phyloP scores from a whole-genome alignment of 768 basidiomycete species.

The Gymnopilus dilepis region DNA sequence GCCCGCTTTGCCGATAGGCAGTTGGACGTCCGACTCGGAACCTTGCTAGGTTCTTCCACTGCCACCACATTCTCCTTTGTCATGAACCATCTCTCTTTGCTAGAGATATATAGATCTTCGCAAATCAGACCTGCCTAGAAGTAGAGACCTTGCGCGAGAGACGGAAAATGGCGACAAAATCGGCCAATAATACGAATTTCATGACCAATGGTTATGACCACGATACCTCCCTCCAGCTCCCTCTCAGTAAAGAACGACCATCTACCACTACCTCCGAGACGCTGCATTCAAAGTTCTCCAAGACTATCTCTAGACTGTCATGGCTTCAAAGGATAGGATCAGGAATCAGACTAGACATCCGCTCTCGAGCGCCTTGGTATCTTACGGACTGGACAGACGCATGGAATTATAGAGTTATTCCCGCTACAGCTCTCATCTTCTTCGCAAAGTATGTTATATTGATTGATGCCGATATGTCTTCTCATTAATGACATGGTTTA shows the following conservation, averaged over 20 bases:
- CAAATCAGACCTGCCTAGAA: not conserved
- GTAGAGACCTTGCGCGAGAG: not conserved
- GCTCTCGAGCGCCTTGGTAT: constrained; percentile 79
- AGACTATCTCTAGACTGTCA: constrained; percentile 9
- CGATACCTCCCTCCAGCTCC: constrained; percentile 6
- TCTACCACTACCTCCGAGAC: constrained; percentile 21
- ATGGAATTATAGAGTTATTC: constrained; percentile 90
- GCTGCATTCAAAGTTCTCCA: constrained; percentile 7
- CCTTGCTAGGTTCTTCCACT: not conserved
- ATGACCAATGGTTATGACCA: not conserved
- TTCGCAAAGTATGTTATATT: constrained; percentile 71
- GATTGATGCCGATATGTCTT: not conserved
- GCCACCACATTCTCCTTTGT: not conserved
- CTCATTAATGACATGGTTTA: not conserved
- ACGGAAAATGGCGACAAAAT: not conserved
- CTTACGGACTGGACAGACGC: constrained; percentile 88
- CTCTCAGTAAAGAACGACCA: constrained; percentile 13
- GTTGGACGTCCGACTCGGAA: not conserved
- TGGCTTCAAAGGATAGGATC: constrained; percentile 47
- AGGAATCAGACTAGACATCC: constrained; percentile 77
- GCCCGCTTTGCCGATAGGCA: not conserved
- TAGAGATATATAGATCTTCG: not conserved
- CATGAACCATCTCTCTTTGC: not conserved
- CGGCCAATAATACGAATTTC: not conserved
- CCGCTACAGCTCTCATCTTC: constrained; percentile 85